Percentiles rank a stretch among this genome's conserved stretches.
phyloP scores from a whole-genome alignment of 78 protist species.

The Chrysochromulina parva region DNA sequence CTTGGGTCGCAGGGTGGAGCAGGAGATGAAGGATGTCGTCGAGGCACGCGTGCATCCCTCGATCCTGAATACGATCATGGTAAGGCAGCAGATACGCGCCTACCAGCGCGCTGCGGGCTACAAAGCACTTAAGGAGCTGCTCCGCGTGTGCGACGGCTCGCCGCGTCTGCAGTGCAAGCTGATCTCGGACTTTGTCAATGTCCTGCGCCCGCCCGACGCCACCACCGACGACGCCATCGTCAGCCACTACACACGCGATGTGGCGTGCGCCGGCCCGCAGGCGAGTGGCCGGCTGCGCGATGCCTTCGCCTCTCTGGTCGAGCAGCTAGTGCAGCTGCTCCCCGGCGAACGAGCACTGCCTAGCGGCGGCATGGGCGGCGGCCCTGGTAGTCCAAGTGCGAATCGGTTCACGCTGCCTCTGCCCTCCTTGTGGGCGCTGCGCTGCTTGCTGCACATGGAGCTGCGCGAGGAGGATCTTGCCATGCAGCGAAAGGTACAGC shows the following conservation, averaged over 20 bases:
- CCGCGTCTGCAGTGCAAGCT: neutral
- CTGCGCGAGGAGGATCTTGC: neutral
- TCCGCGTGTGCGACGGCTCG: neutral
- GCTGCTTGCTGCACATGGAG: neutral
- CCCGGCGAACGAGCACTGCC: neutral
- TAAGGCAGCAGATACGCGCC: slow-evolving; percentile 11
- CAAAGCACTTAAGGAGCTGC: neutral
- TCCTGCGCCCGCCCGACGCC: neutral
- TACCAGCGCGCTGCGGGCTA: slow-evolving; percentile 13
- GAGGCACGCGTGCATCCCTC: neutral
- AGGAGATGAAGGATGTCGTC: neutral
- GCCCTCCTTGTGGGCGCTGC: neutral
- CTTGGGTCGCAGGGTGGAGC: neutral
- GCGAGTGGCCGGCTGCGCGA: neutral
- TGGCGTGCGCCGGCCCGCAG: neutral
- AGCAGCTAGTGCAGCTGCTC: neutral
- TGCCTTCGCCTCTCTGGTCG: neutral
- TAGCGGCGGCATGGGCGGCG: too few relatives aligned
- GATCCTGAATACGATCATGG: neutral
- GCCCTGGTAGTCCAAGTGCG: too few relatives aligned
- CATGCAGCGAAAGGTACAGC: neutral
- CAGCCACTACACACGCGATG: neutral
- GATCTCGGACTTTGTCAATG: neutral
- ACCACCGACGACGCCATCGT: neutral
- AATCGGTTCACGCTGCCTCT: neutral